Conservation (phyloP, 208 protist species). For the Leishmania martiniquensis region DNA sequence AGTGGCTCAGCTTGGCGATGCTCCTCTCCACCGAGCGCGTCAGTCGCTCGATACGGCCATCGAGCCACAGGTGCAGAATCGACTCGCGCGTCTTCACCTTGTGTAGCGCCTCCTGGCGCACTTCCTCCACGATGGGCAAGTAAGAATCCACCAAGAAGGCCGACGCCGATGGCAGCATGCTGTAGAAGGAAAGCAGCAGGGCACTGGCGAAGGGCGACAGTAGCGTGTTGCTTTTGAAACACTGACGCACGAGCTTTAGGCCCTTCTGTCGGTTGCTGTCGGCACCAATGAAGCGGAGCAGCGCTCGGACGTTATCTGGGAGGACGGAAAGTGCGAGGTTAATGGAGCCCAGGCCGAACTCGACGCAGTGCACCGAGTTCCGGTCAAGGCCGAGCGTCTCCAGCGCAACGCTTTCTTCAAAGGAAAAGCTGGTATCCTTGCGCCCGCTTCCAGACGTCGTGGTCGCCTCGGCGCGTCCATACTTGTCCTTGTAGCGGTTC, state of each 20-base stretch:
- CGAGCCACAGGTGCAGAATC: slow-evolving; percentile 63
- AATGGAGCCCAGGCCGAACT: slow-evolving; percentile 50
- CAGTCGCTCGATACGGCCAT: slow-evolving; percentile 51
- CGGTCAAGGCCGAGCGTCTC: slow-evolving; percentile 48
- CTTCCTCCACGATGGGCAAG: slow-evolving; percentile 33
- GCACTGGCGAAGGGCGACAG: slow-evolving; percentile 60
- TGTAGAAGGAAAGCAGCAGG: slow-evolving; percentile 48
- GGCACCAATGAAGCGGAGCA: slow-evolving; percentile 60
- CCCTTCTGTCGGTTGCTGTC: slow-evolving; percentile 51
- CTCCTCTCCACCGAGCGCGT: slow-evolving; percentile 39
- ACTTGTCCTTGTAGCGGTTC: slow-evolving; percentile 32
- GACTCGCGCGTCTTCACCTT: slow-evolving; percentile 38
- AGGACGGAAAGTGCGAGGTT: slow-evolving; percentile 55
- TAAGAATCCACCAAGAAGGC: slow-evolving; percentile 32
- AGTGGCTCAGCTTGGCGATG: slow-evolving; percentile 34
- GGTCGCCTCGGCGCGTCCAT: neutral
- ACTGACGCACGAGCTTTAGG: slow-evolving; percentile 36
- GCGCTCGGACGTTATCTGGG: slow-evolving; percentile 29
- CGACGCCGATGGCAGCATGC: slow-evolving; percentile 42
- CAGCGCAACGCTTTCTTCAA: slow-evolving; percentile 26
- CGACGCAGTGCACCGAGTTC: slow-evolving; percentile 61
- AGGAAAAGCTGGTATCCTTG: neutral
- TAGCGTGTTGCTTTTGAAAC: slow-evolving; percentile 59
- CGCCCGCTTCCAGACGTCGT: neutral
- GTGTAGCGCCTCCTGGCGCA: slow-evolving; percentile 27